phyloP scores from a whole-genome alignment of 805 yeast genomes.

The Yamadazyma kitorensis region DNA sequence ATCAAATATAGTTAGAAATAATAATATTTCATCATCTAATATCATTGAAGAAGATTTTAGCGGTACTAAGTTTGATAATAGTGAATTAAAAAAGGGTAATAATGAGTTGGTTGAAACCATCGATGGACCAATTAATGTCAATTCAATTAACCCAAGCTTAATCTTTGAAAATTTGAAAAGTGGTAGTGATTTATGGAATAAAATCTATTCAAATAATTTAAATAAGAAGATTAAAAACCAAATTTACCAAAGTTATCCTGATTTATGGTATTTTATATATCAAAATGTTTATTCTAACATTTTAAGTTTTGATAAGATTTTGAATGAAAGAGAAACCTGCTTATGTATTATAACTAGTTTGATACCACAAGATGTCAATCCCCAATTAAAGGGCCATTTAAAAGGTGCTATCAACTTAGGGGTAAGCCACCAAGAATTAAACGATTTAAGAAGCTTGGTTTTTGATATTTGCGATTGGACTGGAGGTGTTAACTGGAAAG shows the following conservation, averaged over 20 bases:
- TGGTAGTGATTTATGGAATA: slow-evolving; percentile 70
- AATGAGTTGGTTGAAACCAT: slow-evolving; percentile 29
- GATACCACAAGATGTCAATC: slow-evolving; percentile 91
- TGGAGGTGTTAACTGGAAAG: slow-evolving; percentile 48
- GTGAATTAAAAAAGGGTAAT: slow-evolving; percentile 2
- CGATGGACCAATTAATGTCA: slow-evolving; percentile 38
- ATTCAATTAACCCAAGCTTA: slow-evolving; percentile 26
- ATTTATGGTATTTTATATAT: slow-evolving; percentile 70
- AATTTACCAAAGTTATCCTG: slow-evolving; percentile 76
- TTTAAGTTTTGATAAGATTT: slow-evolving; percentile 61
- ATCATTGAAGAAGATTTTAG: slow-evolving; percentile 37
- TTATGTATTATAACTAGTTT: slow-evolving; percentile 73
- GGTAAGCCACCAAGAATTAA: slow-evolving; percentile 59
- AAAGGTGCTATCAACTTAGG: slow-evolving; percentile 84
- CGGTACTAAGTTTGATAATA: slow-evolving; percentile 35
- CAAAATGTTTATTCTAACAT: slow-evolving; percentile 77
- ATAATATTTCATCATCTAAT: slow-evolving; percentile 34
- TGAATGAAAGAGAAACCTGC: slow-evolving; percentile 69
- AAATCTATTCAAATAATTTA: slow-evolving; percentile 68
- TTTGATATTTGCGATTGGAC: slow-evolving; percentile 70
- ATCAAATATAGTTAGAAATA: slow-evolving; percentile 27
- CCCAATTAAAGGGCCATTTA: slow-evolving; percentile 88
- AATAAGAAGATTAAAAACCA: slow-evolving; percentile 65
- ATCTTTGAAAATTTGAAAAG: slow-evolving; percentile 32
- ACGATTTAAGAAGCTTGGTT: slow-evolving; percentile 58